A percentile compares a stretch with the other conserved stretches of the same genome.
phyloP scores from a whole-genome alignment of 2,329 filamentous ascomycete species.

The Capronia epimyces region DNA sequence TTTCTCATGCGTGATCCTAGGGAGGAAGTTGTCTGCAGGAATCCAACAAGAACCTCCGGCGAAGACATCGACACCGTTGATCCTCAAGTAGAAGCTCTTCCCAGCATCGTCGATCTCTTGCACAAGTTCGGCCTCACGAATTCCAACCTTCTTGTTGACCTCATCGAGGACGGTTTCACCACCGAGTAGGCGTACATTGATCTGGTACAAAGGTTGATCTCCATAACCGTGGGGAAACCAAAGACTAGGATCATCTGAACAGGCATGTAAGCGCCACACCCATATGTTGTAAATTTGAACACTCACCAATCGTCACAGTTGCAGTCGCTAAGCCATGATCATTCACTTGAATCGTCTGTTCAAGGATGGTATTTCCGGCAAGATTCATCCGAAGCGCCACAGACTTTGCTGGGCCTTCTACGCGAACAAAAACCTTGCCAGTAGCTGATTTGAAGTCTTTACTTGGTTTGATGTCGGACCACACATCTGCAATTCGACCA shows the following conservation, averaged over 20 bases:
- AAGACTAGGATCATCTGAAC: too few species aligned
- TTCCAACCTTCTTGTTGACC: slow-evolving; percentile 45
- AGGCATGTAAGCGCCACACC: too few species aligned
- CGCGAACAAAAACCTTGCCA: too few species aligned
- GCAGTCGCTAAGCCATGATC: too few species aligned
- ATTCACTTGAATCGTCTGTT: too few species aligned
- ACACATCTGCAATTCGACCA: slow-evolving; percentile 54
- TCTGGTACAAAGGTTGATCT: slow-evolving; percentile 51
- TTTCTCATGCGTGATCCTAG: slow-evolving; percentile 47
- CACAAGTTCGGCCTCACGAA: slow-evolving; percentile 47
- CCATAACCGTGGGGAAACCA: slow-evolving; percentile 59
- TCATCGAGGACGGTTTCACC: slow-evolving; percentile 37
- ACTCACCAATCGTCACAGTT: too few species aligned
- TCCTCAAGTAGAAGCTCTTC: slow-evolving; percentile 59
- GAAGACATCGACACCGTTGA: slow-evolving; percentile 64
- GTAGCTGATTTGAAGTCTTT: too few species aligned
- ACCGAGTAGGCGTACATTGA: slow-evolving; percentile 42
- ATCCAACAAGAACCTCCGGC: slow-evolving; percentile 64
- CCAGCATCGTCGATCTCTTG: slow-evolving; percentile 47
- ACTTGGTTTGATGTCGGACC: slow-evolving; percentile 43
- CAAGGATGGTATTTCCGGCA: too few species aligned
- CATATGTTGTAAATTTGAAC: too few species aligned
- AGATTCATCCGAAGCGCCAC: too few species aligned
- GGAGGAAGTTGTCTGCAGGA: slow-evolving; percentile 57
- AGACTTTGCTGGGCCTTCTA: too few species aligned